These are phyloP conservation scores for Pseudotsuga menziesii DNA, from an alignment of 75 land plant genomes.

Conservation along the genomic window DNA sequence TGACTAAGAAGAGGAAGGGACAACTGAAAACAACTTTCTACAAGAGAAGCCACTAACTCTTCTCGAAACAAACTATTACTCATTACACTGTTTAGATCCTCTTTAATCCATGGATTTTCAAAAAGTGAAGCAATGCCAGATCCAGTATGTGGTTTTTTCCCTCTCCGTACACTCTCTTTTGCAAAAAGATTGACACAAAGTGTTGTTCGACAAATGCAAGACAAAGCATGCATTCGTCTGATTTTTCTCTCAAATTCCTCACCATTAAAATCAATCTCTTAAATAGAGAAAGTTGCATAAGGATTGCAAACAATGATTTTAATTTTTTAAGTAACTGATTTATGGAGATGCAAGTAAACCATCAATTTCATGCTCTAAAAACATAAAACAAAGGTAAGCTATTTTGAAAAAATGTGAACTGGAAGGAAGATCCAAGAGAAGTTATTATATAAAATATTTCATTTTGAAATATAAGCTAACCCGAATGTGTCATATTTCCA, in stretches of 20 bases:
- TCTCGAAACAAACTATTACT: slow-evolving; percentile 91
- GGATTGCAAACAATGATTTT: not conserved
- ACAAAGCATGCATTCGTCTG: slow-evolving; percentile 99
- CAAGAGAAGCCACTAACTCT: slow-evolving; percentile 92
- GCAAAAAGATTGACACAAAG: slow-evolving; percentile 98
- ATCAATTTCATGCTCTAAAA: slow-evolving; percentile 1
- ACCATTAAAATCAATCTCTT: slow-evolving; percentile 96
- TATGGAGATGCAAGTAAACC: no score
- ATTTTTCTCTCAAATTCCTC: slow-evolving; percentile 93
- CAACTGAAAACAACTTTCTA: slow-evolving; percentile 98
- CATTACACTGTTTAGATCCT: slow-evolving; percentile 72
- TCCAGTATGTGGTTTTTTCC: slow-evolving; percentile 91
- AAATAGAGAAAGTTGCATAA: slow-evolving; percentile 79
- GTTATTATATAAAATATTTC: no score
- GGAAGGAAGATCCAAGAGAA: not conserved
- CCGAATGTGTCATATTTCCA: not conserved
- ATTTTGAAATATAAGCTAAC: no score
- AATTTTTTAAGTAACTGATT: not conserved
- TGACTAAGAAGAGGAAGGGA: slow-evolving; percentile 90
- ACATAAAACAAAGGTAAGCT: not conserved
- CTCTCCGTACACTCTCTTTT: slow-evolving; percentile 93
- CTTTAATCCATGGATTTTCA: slow-evolving; percentile 81
- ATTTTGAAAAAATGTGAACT: not conserved
- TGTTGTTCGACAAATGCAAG: slow-evolving; percentile 98
- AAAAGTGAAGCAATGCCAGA: slow-evolving; percentile 94